Conservation (phyloP, 2,329 filamentous ascomycete species). For the Sarocladiaceae sp. region DNA sequence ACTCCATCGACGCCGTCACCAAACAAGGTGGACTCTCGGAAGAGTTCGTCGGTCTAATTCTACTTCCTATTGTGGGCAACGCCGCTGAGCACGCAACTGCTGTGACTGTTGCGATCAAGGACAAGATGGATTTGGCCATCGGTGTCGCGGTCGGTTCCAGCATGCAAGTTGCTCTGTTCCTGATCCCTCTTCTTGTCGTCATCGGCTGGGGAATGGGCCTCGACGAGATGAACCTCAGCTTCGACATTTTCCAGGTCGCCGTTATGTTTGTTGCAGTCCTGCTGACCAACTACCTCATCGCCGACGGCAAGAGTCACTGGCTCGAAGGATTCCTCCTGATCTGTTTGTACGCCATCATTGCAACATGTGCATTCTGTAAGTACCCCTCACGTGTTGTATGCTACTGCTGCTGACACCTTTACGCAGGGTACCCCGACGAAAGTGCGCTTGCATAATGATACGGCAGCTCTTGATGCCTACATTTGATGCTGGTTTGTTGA, state of each 20-base stretch:
- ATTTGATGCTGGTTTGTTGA: too few relatives aligned
- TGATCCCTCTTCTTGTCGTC: constrained; percentile 70
- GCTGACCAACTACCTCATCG: constrained; percentile 79
- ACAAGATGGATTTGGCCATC: constrained; percentile 57
- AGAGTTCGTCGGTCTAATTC: constrained; percentile 73
- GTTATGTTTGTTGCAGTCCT: constrained; percentile 78
- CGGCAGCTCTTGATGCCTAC: too few relatives aligned
- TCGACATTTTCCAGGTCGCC: constrained; percentile 85
- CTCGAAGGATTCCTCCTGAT: constrained; percentile 72
- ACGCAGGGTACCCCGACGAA: too few relatives aligned
- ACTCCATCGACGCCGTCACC: constrained; percentile 64
- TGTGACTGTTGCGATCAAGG: constrained; percentile 51
- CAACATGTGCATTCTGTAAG: constrained; percentile 58
- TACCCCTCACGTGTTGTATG: too few relatives aligned
- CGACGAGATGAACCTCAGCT: constrained; percentile 73
- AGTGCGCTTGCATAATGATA: too few relatives aligned
- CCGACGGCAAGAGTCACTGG: constrained; percentile 78
- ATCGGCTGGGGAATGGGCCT: constrained; percentile 70
- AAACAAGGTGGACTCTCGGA: constrained; percentile 53
- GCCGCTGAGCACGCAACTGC: constrained; percentile 58
- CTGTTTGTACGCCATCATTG: constrained; percentile 75
- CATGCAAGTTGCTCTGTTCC: constrained; percentile 75
- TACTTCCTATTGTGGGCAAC: constrained; percentile 62
- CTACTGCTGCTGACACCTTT: too few relatives aligned
- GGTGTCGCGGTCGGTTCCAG: constrained; percentile 61